Conservation (phyloP, 768 basidiomycete genomes). For the Leucosporidium creatinivorum region DNA sequence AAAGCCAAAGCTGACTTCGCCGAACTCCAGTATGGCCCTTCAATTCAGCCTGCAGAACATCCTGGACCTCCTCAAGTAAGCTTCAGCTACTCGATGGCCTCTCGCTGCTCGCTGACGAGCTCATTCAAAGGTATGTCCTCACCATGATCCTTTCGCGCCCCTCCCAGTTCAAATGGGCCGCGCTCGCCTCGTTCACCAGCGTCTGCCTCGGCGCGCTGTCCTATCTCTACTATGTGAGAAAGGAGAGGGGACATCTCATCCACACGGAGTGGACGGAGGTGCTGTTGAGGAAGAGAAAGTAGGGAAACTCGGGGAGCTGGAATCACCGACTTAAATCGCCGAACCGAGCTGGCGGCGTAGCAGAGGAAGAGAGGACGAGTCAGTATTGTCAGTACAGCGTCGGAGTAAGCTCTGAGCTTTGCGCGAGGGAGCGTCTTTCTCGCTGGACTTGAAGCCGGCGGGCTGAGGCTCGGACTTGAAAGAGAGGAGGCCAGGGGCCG, state of each 20-base stretch:
- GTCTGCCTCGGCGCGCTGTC: constrained; percentile 38
- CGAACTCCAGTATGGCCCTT: constrained; percentile 36
- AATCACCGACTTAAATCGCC: neutral
- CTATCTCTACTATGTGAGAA: constrained; percentile 27
- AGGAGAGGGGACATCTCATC: constrained; percentile 38
- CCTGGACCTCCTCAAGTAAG: constrained; percentile 37
- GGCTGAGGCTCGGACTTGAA: no score
- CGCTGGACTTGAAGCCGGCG: neutral
- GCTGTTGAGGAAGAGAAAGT: neutral
- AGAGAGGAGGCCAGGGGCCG: no score
- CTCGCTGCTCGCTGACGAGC: no score
- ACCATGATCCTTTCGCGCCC: constrained; percentile 43
- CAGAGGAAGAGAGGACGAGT: no score
- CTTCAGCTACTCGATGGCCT: no score
- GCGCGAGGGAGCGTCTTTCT: no score
- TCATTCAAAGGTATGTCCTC: constrained; percentile 40
- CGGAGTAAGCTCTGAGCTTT: no score
- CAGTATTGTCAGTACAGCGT: no score
- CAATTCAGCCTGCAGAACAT: constrained; percentile 45
- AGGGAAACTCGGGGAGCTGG: neutral
- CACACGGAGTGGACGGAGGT: constrained; percentile 28
- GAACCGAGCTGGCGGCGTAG: neutral
- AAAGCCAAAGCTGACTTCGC: neutral
- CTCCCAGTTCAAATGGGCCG: constrained; percentile 36
- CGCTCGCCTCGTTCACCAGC: constrained; percentile 41